These are phyloP conservation scores for Ramularia collo-cygni DNA, from an alignment of 2,329 filamentous ascomycete genomes.

Conservation along the genomic window DNA sequence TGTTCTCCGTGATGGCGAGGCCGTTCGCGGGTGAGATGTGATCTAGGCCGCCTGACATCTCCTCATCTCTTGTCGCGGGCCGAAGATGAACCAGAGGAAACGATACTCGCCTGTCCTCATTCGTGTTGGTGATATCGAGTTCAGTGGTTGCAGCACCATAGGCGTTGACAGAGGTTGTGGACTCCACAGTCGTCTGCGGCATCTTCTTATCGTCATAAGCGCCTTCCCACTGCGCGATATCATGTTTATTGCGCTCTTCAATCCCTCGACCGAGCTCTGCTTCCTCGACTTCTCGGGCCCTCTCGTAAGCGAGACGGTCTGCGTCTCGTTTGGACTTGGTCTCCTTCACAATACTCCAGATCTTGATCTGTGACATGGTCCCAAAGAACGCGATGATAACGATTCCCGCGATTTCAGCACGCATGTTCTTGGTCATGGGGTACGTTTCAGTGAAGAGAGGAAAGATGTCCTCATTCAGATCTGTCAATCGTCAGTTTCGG, in stretches of 20 bases:
- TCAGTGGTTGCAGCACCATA: conserved; percentile 6
- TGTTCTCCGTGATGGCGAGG: conserved; percentile 5
- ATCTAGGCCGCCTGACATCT: background rate
- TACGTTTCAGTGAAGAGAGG: conserved; percentile 70
- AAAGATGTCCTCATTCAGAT: conserved; percentile 71
- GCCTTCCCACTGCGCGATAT: conserved; percentile 67
- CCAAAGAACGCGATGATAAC: conserved; percentile 69
- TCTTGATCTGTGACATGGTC: conserved; percentile 73
- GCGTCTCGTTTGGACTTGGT: conserved; percentile 42
- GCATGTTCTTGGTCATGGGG: conserved; percentile 77
- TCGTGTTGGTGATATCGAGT: conserved; percentile 4
- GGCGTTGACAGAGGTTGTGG: conserved; percentile 38
- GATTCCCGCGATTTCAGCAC: conserved; percentile 73
- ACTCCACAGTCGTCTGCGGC: conserved; percentile 40
- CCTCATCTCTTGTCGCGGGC: conserved; percentile 1
- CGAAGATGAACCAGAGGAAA: conserved; percentile 9
- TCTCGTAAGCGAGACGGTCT: conserved; percentile 45
- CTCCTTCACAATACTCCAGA: conserved; percentile 72
- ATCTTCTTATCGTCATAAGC: conserved; percentile 58
- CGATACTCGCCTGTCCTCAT: conserved; percentile 8
- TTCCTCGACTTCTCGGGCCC: conserved; percentile 60
- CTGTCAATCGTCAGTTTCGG: conserved; percentile 30
- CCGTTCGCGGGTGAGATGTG: conserved; percentile 4
- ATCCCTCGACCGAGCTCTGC: conserved; percentile 58
- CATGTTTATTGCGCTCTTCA: conserved; percentile 54